Evolutionary conservation across 108 stramenopile species (phyloP).

Genomic region (Cyclotella baltica): DNA sequence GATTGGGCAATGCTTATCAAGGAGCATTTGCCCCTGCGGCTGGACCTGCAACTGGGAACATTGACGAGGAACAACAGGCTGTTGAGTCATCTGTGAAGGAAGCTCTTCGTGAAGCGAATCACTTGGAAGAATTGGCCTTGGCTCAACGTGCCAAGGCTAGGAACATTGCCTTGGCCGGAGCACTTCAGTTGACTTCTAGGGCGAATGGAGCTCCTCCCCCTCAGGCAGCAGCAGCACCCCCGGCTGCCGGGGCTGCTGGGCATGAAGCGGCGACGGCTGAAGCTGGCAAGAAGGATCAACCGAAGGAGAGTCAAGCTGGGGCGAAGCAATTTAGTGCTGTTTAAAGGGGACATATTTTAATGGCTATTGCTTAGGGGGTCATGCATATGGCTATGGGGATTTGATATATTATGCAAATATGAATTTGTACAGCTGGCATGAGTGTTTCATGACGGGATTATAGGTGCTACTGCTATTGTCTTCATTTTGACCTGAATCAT

Average conservation of each 20-base stretch:
- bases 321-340: not conserved
- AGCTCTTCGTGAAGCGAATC: constrained; percentile 38
- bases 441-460: no score
- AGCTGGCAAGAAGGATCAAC: no score
- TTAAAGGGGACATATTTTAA: no score
- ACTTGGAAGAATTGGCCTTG: constrained; percentile 44
- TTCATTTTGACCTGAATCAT: no score
- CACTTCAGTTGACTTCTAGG: constrained; percentile 5
- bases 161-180: constrained; percentile 31
- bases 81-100: constrained; percentile 33
- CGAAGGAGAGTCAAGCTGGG: no score
- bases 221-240: not conserved
- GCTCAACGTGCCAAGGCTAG: constrained; percentile 38
- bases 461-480: no score
- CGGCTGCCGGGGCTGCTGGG: not conserved
- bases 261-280: not conserved
- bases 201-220: not conserved
- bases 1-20: not conserved
- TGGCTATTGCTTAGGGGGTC: no score
- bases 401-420: no score
- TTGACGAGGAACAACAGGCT: not conserved
- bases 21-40: not conserved
- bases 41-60: not conserved
- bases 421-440: no score
- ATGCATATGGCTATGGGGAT: no score